Evolutionary conservation across 1,139 yeast species (phyloP), one percentile per base, ranked within the genome.

Genomic region (Yamadazyma blattariae): DNA sequence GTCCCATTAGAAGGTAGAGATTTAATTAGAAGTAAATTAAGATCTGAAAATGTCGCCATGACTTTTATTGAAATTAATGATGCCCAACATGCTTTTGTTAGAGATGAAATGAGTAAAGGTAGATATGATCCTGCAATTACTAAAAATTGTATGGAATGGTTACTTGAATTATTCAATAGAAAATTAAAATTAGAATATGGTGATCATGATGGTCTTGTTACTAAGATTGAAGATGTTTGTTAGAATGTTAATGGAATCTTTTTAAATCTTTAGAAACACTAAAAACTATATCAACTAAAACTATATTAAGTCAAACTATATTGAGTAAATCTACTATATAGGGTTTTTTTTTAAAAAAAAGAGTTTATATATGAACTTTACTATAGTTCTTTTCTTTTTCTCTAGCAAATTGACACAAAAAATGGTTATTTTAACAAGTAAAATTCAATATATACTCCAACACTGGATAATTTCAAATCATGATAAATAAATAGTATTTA

Each of bases 1-100:
- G 94, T 85, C 13, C 88, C 94, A 1, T 78, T 83, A 29, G 83
- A 69, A 42, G 95, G 94, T 2, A 67, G 95, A 43, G 90, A 82
- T 52, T 57, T 82, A 50, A 84, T 85, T 49, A 70, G 95, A 49
- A 54, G 67, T 39, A 70, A 74, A n/a, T 59, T 85, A 51, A 68
- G 89, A 46, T 73, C 75, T 33, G 69, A 76, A 27, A 70, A 71
- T 17, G 83, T 80, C 32, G 77, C 70, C 35, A 75, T 82, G 62
- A 79, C 89, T 1, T 82, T 84, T 52, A 70, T 80, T 58, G 95
- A 85, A 57, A 67, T 84, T 39, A 77, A 82, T 45, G 90, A 79
- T 45, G 94, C 62, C 12, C 90, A 84, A 57, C 95, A 85, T 48
- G 94, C 95, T 0, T 85, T 84, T 52, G 80, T 85, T 35, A 69